Evolutionary conservation across 306 rosid genomes (phyloP).

Genomic region (Pachyrhizus erosus): DNA sequence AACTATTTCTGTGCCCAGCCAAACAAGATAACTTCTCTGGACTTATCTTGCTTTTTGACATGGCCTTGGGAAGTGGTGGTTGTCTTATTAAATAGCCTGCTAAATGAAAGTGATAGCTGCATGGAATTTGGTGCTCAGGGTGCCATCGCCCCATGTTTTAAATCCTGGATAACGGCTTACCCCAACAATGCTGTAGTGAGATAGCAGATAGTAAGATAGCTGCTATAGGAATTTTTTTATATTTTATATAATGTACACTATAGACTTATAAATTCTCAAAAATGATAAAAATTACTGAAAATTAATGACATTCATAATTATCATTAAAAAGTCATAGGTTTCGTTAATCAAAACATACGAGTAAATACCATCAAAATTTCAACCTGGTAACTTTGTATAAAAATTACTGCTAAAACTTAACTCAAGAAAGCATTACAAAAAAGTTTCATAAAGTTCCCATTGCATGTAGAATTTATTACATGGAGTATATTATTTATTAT

Average conservation of each 20-base stretch:
- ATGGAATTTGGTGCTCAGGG: slow-evolving; percentile 6
- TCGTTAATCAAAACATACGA: neutral
- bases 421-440: slow-evolving; percentile 4
- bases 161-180: neutral
- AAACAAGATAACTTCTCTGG: neutral
- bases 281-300: neutral
- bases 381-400: slow-evolving; percentile 11
- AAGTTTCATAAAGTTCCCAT: neutral
- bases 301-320: neutral
- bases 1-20: slow-evolving; percentile 9
- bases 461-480: slow-evolving; percentile 19
- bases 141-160: neutral
- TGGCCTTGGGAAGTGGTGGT: neutral
- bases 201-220: neutral
- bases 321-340: neutral
- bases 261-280: neutral
- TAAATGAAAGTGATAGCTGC: slow-evolving; percentile 19
- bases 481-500: neutral
- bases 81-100: neutral
- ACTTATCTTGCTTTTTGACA: neutral
- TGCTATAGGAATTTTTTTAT: neutral
- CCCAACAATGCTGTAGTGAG: neutral
- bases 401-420: slow-evolving; percentile 9
- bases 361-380: neutral
- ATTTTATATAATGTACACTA: neutral